A percentile compares a stretch with the other conserved stretches of the same genome.
Evolutionary conservation across 2,329 filamentous ascomycete species (phyloP).

Genomic region (Aspergillus ustus): DNA sequence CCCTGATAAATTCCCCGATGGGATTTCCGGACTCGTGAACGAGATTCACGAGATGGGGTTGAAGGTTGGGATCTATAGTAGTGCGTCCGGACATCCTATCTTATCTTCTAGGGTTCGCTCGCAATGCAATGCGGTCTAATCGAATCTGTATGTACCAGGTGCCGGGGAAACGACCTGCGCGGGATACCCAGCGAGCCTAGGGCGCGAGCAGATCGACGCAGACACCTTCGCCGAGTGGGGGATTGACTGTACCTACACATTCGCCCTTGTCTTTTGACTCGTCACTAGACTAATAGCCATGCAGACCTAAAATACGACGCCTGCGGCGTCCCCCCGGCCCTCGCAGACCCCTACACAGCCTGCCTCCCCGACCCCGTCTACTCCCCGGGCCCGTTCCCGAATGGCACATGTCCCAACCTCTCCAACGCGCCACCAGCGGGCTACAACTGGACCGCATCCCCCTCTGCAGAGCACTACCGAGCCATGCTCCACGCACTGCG

Average conservation of each 20-base stretch:
- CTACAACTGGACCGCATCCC: constrained; percentile 57
- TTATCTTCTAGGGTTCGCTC: no score
- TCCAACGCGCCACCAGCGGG: constrained; percentile 46
- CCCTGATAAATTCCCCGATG: constrained; percentile 59
- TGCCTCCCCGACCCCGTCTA: constrained; percentile 47
- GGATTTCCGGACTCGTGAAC: constrained; percentile 59
- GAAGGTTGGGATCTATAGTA: constrained; percentile 68
- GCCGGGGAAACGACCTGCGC: constrained; percentile 55
- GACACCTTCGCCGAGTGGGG: constrained; percentile 62
- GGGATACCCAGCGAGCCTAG: constrained; percentile 61
- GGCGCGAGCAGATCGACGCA: constrained; percentile 63
- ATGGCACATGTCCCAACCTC: constrained; percentile 47
- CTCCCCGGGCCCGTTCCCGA: constrained; percentile 39
- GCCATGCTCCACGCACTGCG: constrained; percentile 58
- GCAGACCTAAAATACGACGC: constrained; percentile 63
- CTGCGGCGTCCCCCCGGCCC: constrained; percentile 50
- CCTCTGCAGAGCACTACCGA: constrained; percentile 53
- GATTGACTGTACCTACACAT: constrained; percentile 53
- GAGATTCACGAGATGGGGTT: constrained; percentile 61
- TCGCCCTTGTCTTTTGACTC: no score
- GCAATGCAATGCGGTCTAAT: not conserved
- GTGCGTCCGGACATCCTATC: constrained; percentile 31
- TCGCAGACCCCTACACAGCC: constrained; percentile 43
- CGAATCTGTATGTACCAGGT: constrained; percentile 24
- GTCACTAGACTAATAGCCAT: no score